Percentiles rank a stretch among this genome's conserved stretches.
Evolutionary conservation across 129 eudicot genomes (phyloP).

Genomic region (Flaveria trinervia): DNA sequence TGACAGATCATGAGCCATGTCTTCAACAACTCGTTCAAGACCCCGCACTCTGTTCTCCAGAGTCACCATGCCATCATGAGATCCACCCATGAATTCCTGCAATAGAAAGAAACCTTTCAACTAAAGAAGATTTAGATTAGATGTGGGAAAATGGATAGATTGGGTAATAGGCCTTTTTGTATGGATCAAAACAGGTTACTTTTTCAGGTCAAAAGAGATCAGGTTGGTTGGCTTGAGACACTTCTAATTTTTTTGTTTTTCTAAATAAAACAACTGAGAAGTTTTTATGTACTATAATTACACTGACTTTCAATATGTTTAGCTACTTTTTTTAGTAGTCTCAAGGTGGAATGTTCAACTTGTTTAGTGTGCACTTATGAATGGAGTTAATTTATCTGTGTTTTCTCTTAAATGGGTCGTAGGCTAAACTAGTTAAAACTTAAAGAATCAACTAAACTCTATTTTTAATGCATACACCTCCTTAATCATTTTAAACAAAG

Average conservation of each 20-base stretch:
- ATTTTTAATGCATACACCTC: not conserved
- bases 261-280: not conserved
- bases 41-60: slow-evolving; percentile 92
- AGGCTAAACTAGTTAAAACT: not conserved
- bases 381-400: not conserved
- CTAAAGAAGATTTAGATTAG: slow-evolving; percentile 1
- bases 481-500: too few species aligned
- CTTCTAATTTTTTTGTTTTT: not conserved
- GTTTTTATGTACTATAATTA: not conserved
- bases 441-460: not conserved
- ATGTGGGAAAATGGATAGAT: not conserved
- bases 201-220: not conserved
- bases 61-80: slow-evolving; percentile 93
- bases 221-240: not conserved
- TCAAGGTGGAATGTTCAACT: not conserved
- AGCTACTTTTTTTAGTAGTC: not conserved
- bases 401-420: not conserved
- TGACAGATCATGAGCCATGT: slow-evolving; percentile 92
- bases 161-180: not conserved
- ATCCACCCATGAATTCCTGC: slow-evolving; percentile 98
- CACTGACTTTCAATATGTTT: not conserved
- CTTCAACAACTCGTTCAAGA: slow-evolving; percentile 94
- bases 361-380: not conserved
- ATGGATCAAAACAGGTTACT: too few species aligned
- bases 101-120: slow-evolving; percentile 19